phyloP scores from a whole-genome alignment of 2,329 filamentous ascomycete species.

The Colletotrichum nymphaeae region DNA sequence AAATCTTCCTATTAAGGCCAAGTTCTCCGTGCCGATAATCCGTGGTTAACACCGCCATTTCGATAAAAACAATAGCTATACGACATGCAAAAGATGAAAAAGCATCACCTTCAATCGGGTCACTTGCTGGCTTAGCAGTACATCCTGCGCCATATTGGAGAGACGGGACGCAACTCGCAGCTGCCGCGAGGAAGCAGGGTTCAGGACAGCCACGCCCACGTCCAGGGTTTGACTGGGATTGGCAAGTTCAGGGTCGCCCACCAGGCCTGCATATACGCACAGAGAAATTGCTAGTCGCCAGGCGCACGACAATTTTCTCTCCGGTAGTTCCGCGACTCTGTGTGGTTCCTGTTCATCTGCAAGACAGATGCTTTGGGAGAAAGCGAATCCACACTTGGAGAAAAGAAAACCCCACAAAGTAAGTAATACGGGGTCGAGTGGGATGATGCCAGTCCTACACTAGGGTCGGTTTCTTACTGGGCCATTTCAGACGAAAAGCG shows the following conservation, averaged over 20 bases:
- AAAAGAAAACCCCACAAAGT: constrained; percentile 16
- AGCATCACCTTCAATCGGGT: neutral
- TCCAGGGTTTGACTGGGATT: neutral
- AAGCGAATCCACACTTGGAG: constrained; percentile 14
- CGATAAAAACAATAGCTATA: too few relatives aligned
- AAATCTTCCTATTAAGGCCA: neutral
- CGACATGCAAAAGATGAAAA: neutral
- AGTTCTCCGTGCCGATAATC: neutral
- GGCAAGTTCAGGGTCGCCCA: neutral
- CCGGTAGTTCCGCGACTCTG: neutral
- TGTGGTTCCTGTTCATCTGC: constrained; percentile 14
- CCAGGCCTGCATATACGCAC: neutral
- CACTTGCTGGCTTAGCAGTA: neutral
- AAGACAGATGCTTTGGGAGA: neutral
- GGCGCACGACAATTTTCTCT: neutral
- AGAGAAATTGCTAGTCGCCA: neutral
- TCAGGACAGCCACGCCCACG: neutral
- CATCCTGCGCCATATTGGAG: neutral
- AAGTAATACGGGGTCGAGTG: neutral
- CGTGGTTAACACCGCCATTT: neutral
- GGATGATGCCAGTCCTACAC: neutral
- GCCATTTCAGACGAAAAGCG: neutral
- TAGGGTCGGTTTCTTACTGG: neutral
- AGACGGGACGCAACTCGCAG: neutral
- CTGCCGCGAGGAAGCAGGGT: neutral